These are phyloP conservation scores for Oryza glumipatula DNA, from an alignment of 176 grass and related monocot genomes.

Conservation along the genomic window DNA sequence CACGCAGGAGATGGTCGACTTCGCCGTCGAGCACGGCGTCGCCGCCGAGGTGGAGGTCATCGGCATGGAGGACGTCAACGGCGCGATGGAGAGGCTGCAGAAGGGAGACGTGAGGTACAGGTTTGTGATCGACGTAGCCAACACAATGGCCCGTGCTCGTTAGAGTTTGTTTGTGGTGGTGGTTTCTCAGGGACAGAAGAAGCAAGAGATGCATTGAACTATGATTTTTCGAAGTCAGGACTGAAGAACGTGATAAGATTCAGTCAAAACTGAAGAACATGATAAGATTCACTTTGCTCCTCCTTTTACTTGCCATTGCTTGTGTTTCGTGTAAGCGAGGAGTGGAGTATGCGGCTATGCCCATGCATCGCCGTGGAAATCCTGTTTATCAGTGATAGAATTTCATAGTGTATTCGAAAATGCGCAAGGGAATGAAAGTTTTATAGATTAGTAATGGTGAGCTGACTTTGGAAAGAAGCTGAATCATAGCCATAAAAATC, in stretches of 20 bases:
- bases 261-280: no score
- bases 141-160: neutral
- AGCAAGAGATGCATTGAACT: neutral
- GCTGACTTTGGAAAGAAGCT: no score
- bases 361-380: no score
- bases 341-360: no score
- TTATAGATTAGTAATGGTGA: no score
- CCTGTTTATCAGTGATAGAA: no score
- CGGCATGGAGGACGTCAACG: conserved; percentile 31
- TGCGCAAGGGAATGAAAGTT: no score
- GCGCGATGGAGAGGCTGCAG: conserved; percentile 30
- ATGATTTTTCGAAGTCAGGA: neutral
- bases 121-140: conserved; percentile 44
- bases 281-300: no score
- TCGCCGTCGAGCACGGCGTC: conserved; percentile 29
- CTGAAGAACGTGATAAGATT: no score
- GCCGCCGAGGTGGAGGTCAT: conserved; percentile 40
- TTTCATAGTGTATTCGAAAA: no score
- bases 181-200: neutral
- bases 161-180: neutral
- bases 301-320: no score
- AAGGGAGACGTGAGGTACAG: conserved; percentile 44
- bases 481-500: neutral
- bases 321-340: no score
- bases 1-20: conserved; percentile 40